Evolutionary conservation across 106 monocot species (phyloP), one percentile per base, ranked within the genome.

Genomic region (Dioscorea alata): DNA sequence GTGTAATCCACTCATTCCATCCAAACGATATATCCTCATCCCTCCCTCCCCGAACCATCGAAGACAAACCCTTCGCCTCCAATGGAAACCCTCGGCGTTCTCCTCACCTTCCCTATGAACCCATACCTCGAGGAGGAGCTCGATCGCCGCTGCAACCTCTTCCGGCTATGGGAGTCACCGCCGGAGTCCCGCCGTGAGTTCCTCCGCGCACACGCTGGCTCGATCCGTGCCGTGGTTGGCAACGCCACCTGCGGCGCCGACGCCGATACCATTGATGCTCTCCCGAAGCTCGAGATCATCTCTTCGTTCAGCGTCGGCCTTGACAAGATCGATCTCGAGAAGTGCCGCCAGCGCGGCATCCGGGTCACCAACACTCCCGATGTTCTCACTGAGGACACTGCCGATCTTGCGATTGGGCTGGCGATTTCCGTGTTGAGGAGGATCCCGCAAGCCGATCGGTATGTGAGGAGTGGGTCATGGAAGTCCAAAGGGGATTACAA

Each of bases 361-460:
- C 34, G 73, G 51, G 85, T 85, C 49, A 78, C 80, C 25, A 77
- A 81, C 61, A 85, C 85, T 34, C 80, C 80, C 61, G 80, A 85
- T 48, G 85, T 85, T 16, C 69, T 81, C 34, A 80, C 85, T 0
- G 80, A 85, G n/a, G 78, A 81, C 54, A 75, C 72, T 4, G 85
- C 85, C 3, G 85, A 85, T 22, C 63, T 81, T 28, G 85, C 85
- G 24, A 75, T 85, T 49, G 85, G 60, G 16, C 77, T 80, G 23
- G 68, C 74, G 18, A 77, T 85, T 48, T 65, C 85, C 19, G 63
- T 68, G 15, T 25, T 80, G 50, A 35, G 85, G 23, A 60, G 69
- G 69, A 74, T 85, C 17, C 69, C 68, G 17, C 71, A 18, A 2
- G 73, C 78, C 7, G 81, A 85, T 65, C 50, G 85, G 54, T 78